Percentiles rank a stretch among this genome's conserved stretches.
These are phyloP conservation scores for Penicillium sp. DNA, from an alignment of 2,329 filamentous ascomycete genomes.

Conservation along the genomic window DNA sequence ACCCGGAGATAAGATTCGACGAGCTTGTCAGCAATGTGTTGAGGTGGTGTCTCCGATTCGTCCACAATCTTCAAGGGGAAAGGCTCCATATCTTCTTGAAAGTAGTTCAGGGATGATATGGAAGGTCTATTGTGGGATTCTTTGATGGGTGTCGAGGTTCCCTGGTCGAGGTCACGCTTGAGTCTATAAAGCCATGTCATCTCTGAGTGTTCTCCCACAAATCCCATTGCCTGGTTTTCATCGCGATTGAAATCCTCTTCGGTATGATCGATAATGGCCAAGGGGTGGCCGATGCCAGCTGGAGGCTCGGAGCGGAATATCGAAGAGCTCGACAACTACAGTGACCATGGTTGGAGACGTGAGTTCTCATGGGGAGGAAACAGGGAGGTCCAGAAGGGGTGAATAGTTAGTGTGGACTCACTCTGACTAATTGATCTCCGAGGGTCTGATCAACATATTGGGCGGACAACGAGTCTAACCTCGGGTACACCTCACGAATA, in stretches of 20 bases:
- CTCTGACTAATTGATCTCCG: constrained; percentile 26
- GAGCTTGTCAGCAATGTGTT: constrained; percentile 39
- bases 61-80: constrained; percentile 37
- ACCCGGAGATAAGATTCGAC: constrained; percentile 41
- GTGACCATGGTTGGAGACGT: background rate
- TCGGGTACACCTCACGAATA: constrained; percentile 34
- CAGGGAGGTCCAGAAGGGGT: constrained; percentile 2
- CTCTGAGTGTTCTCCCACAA: constrained; percentile 48
- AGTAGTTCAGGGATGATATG: constrained; percentile 38
- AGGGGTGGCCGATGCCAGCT: constrained; percentile 27
- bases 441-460: constrained; percentile 36
- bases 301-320: constrained; percentile 8
- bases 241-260: constrained; percentile 46
- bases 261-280: constrained; percentile 40
- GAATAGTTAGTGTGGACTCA: constrained; percentile 21
- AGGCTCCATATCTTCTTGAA: constrained; percentile 41
- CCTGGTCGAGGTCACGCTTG: constrained; percentile 36
- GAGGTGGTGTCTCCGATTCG: constrained; percentile 35
- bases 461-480: constrained; percentile 33
- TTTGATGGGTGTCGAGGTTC: constrained; percentile 15
- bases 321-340: background rate
- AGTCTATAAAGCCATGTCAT: constrained; percentile 46
- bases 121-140: constrained; percentile 24
- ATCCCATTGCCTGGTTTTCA: constrained; percentile 41
- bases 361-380: constrained; percentile 5